Percentiles rank a stretch among this genome's conserved stretches.
Evolutionary conservation across 257 asterid species (phyloP).

Genomic region (Nicotiana paniculata): DNA sequence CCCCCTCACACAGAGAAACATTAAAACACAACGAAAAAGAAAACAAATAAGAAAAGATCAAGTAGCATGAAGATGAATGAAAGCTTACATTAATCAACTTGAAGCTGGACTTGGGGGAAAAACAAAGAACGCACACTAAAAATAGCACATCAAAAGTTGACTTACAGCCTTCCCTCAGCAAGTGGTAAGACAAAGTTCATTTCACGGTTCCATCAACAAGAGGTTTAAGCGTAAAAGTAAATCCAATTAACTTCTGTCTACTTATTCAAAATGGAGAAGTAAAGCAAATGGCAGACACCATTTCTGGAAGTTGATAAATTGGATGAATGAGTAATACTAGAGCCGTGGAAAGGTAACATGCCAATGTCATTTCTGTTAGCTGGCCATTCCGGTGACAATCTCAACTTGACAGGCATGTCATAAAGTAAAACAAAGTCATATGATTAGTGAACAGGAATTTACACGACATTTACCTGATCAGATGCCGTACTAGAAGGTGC

Average conservation of each 20-base stretch:
- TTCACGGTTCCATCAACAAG: background rate
- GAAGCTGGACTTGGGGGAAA: background rate
- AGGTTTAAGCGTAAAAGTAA: background rate
- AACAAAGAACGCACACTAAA: background rate
- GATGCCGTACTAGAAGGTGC: conserved; percentile 48
- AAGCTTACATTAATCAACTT: background rate
- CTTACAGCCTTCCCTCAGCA: background rate
- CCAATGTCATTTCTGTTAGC: background rate
- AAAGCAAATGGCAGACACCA: background rate
- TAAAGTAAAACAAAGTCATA: background rate
- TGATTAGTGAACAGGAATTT: background rate
- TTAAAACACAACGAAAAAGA: background rate
- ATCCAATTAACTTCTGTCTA: background rate
- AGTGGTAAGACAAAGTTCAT: background rate
- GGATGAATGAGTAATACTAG: background rate
- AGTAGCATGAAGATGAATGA: background rate
- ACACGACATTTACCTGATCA: conserved; percentile 52
- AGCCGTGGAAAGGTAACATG: background rate
- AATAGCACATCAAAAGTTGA: background rate
- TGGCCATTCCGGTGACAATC: background rate
- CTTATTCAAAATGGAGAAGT: background rate
- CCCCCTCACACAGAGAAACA: background rate
- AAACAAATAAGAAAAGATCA: background rate
- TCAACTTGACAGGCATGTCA: background rate
- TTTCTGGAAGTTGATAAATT: background rate